These are phyloP conservation scores for Diacronema lutheri DNA, from an alignment of 78 protist species.

Conservation along the genomic window DNA sequence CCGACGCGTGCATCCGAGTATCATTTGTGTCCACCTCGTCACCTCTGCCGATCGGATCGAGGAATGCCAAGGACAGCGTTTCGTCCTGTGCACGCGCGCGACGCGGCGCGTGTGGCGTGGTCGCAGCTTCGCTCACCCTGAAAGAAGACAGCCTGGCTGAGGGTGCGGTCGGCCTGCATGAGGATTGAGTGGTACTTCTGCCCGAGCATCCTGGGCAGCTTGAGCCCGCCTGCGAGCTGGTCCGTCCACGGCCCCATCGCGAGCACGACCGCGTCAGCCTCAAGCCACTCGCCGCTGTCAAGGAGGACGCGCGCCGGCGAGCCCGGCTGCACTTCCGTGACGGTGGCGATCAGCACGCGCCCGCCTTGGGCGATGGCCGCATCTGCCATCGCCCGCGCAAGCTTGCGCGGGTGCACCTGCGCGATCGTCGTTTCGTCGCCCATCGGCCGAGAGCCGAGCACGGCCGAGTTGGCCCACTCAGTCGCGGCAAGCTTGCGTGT, in stretches of 20 bases:
- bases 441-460: neutral
- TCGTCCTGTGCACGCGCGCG: too few species aligned
- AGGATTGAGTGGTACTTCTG: neutral
- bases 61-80: too few species aligned
- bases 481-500: neutral
- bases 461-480: constrained; percentile 6
- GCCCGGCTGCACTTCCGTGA: neutral
- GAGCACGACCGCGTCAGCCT: neutral
- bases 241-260: constrained; percentile 30
- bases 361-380: too few species aligned
- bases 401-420: constrained; percentile 39
- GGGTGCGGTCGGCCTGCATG: neutral
- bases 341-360: too few species aligned
- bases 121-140: too few species aligned
- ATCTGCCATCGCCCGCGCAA: too few species aligned
- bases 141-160: constrained; percentile 3
- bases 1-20: too few species aligned
- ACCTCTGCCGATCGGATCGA: too few species aligned
- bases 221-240: neutral
- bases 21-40: too few species aligned
- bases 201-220: neutral
- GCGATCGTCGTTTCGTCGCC: neutral
- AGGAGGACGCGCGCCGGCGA: neutral
- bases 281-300: neutral
- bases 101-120: too few species aligned